Evolutionary conservation across 768 basidiomycete genomes (phyloP).

Genomic region (Podaxis sp.): DNA sequence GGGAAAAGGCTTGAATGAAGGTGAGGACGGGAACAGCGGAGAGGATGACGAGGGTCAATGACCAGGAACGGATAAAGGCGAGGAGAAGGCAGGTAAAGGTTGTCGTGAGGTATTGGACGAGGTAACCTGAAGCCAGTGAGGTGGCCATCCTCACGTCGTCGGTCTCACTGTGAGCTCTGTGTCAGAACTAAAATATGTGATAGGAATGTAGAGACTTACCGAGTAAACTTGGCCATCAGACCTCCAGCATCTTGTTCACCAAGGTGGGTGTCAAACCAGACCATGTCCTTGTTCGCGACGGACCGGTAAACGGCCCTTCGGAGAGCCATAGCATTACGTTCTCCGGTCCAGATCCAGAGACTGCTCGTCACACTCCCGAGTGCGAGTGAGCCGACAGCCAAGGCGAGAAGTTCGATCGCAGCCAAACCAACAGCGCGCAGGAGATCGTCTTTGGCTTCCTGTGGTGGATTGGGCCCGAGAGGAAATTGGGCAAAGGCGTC

Average conservation of each 20-base stretch:
- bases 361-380: slow-evolving; percentile 73
- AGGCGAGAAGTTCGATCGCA: slow-evolving; percentile 62
- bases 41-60: slow-evolving; percentile 90
- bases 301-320: slow-evolving; percentile 66
- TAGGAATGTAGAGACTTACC: slow-evolving; percentile 38
- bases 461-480: slow-evolving; percentile 28
- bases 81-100: slow-evolving; percentile 77
- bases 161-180: slow-evolving; percentile 65
- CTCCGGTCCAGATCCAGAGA: slow-evolving; percentile 88
- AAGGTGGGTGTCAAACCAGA: slow-evolving; percentile 90
- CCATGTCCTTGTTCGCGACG: slow-evolving; percentile 69
- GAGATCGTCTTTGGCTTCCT: slow-evolving; percentile 46
- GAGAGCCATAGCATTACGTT: slow-evolving; percentile 69
- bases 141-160: slow-evolving; percentile 89
- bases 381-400: slow-evolving; percentile 64
- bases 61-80: slow-evolving; percentile 76
- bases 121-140: slow-evolving; percentile 73
- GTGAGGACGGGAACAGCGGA: slow-evolving; percentile 83
- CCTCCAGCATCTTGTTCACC: slow-evolving; percentile 71
- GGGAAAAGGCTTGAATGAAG: slow-evolving; percentile 73
- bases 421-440: slow-evolving; percentile 56
- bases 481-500: slow-evolving; percentile 58
- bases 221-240: slow-evolving; percentile 89
- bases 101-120: slow-evolving; percentile 81
- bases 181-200: neutral